Base-by-base conservation (phyloP, 495 filamentous ascomycete species). In the Penicillium cinerascens region DNA sequence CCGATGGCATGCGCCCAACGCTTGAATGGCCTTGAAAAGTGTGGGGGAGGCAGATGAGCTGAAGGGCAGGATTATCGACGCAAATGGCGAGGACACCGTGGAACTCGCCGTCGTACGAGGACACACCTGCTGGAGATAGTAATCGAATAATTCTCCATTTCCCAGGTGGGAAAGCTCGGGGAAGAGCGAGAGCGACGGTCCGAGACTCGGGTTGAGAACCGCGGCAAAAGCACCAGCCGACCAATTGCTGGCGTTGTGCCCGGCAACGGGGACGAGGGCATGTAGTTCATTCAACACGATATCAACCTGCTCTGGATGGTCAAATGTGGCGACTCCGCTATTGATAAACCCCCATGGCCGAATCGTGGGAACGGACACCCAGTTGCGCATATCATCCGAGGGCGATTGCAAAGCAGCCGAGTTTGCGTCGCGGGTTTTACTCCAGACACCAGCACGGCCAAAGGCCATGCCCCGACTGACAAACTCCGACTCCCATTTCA, bases 401-500 rank as follows among this genome's bases (percentile, higher is more conserved):
- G 49, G 47, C 7, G 49, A 27, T 35, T 52, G 58, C 13, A 54
- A 26, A 1, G 64, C 44, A 9, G 54, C 47, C 38, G 52, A n/a
- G 54, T 33, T 46, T 39, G 52, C 33, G 20, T 7, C 29, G 21
- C 54, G 53, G 26, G 60, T 47, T 55, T 77, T 77, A 49, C 55
- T 73, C 72, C 72, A 75, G 21, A 73, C 66, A 25, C 73, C 73
- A 6, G 71, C 66, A 27, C 73, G 64, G 1, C 73, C 73, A 63
- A 77, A 77, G 13, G 73, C 73, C 42, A 70, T 54, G 20, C 73
- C 73, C 6, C 72, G 73, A 54, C 69, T 73, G 44, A 51, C 51
- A 45, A 75, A 77, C 46, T 77, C 73, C 4, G 71, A 71, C 54
- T 77, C 64, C 73, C 73, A 77, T 67, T 77, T 77, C 25, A 77